phyloP scores from a whole-genome alignment of 441 rosid genomes.

The Heliophila coronopifolia region DNA sequence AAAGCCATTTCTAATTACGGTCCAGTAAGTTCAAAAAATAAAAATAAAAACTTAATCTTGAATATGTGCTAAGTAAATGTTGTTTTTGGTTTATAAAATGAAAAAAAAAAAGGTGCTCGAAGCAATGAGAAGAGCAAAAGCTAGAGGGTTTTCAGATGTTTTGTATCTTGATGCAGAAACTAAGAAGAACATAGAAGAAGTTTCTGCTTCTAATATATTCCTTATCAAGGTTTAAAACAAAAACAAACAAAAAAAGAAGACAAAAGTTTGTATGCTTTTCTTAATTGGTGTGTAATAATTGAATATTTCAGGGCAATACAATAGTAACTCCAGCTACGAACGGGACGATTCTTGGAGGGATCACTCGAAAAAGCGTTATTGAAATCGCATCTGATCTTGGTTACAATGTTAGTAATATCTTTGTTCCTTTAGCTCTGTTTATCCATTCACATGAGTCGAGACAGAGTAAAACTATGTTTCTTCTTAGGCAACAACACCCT shows the following conservation, averaged over 20 bases:
- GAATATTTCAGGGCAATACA: slow-evolving; percentile 41
- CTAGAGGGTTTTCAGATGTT: slow-evolving; percentile 74
- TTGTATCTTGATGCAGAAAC: slow-evolving; percentile 62
- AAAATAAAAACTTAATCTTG: no score
- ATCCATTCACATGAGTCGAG: no score
- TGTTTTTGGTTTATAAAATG: slow-evolving; percentile 6
- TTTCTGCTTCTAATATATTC: slow-evolving; percentile 74
- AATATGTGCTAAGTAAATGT: background rate
- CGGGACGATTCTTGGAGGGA: slow-evolving; percentile 67
- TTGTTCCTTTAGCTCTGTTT: background rate
- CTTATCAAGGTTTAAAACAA: slow-evolving; percentile 44
- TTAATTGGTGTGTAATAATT: background rate
- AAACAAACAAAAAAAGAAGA: background rate
- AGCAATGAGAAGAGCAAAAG: slow-evolving; percentile 56
- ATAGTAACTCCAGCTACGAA: slow-evolving; percentile 59
- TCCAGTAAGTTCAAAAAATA: slow-evolving; percentile 40
- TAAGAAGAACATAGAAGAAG: slow-evolving; percentile 63
- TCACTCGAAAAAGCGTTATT: slow-evolving; percentile 65
- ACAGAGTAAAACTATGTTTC: no score
- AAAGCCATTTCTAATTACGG: slow-evolving; percentile 66
- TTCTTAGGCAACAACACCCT: no score
- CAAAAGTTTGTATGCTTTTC: no score
- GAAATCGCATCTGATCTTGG: slow-evolving; percentile 64
- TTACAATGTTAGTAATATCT: slow-evolving; percentile 40
- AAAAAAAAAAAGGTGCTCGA: slow-evolving; percentile 46